A percentile compares a stretch with the other conserved stretches of the same genome.
Conservation (phyloP, 306 rosid species). For the Clitoria ternatea region DNA sequence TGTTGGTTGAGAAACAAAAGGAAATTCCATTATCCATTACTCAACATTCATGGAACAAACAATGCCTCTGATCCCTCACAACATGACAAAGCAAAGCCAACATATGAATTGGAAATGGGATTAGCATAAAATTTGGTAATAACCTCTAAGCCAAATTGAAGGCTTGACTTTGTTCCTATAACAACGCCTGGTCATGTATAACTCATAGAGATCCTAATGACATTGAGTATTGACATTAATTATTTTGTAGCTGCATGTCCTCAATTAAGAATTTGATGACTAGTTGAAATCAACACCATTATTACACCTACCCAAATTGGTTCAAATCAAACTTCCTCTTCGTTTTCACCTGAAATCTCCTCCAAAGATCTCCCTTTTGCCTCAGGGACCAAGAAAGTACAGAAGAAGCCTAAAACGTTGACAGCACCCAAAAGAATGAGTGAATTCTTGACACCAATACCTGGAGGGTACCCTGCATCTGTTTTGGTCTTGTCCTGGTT, state of each 20-base stretch:
- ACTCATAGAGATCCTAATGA: too few species aligned
- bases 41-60: neutral
- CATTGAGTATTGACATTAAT: too few species aligned
- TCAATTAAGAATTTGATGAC: too few species aligned
- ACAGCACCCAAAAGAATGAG: constrained; percentile 42
- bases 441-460: constrained; percentile 61
- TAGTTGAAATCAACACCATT: neutral
- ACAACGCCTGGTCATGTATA: too few species aligned
- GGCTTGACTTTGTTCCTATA: too few species aligned
- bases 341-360: constrained; percentile 70
- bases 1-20: neutral
- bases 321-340: constrained; percentile 43
- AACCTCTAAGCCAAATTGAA: neutral
- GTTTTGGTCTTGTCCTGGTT: constrained; percentile 44
- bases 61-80: too few species aligned
- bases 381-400: constrained; percentile 70
- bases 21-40: neutral
- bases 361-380: constrained; percentile 69
- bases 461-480: constrained; percentile 74
- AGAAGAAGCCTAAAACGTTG: constrained; percentile 56
- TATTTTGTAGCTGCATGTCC: too few species aligned
- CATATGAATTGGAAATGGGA: neutral
- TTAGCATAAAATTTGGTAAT: neutral
- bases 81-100: neutral
- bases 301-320: neutral